Percentiles rank a stretch among this genome's conserved stretches.
Evolutionary conservation across 306 rosid genomes (phyloP).

Genomic region (Hippophae gyantsensis): DNA sequence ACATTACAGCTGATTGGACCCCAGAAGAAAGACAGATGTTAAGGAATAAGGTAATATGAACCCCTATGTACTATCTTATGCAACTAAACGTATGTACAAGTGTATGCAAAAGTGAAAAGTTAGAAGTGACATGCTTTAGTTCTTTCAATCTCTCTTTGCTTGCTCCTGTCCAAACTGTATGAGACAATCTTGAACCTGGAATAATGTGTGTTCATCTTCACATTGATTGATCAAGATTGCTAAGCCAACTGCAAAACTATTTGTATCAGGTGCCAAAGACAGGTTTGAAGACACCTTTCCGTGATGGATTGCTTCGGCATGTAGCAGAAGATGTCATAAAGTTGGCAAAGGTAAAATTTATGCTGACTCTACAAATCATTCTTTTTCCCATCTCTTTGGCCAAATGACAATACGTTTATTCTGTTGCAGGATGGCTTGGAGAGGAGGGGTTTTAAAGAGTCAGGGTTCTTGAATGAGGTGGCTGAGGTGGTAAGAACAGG

Average conservation of each 20-base stretch:
- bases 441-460: constrained; percentile 88
- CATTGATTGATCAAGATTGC: neutral
- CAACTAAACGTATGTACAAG: too few relatives aligned
- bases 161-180: too few relatives aligned
- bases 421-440: constrained; percentile 78
- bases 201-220: too few relatives aligned
- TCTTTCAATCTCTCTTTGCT: too few relatives aligned
- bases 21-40: constrained; percentile 78
- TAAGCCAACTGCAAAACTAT: constrained; percentile 20
- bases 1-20: constrained; percentile 91
- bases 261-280: constrained; percentile 58
- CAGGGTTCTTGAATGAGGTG: constrained; percentile 85
- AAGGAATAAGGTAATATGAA: constrained; percentile 65
- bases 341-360: constrained; percentile 59
- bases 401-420: neutral
- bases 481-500: constrained; percentile 87
- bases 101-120: too few relatives aligned
- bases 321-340: constrained; percentile 81
- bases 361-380: constrained; percentile 7
- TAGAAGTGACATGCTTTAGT: too few relatives aligned
- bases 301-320: constrained; percentile 84
- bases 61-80: too few relatives aligned
- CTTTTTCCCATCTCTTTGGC: neutral
- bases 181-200: too few relatives aligned
- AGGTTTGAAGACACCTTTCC: constrained; percentile 86